These are phyloP conservation scores for Tylopilus sp. DNA, from an alignment of 768 basidiomycete species.

Conservation along the genomic window DNA sequence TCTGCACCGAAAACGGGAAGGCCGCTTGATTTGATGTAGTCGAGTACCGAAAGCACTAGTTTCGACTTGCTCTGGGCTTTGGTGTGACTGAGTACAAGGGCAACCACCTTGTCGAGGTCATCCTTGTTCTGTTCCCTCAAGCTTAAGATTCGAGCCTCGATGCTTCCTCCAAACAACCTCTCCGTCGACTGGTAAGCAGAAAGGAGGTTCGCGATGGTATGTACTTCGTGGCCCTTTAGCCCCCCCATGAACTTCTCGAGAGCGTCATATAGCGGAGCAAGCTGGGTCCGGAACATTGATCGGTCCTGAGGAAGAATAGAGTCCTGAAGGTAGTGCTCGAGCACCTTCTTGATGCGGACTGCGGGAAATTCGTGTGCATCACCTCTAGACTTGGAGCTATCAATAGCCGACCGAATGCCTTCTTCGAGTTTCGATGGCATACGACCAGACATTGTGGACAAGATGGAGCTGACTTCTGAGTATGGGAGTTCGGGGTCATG, in stretches of 20 bases:
- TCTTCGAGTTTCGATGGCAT: conserved; percentile 93
- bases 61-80: conserved; percentile 92
- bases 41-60: conserved; percentile 80
- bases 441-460: conserved; percentile 88
- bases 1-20: conserved; percentile 76
- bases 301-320: conserved; percentile 78
- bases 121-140: conserved; percentile 93
- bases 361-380: conserved; percentile 88
- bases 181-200: conserved; percentile 82
- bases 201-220: conserved; percentile 72
- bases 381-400: conserved; percentile 68
- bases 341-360: conserved; percentile 74
- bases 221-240: conserved; percentile 81
- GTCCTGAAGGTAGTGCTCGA: conserved; percentile 83
- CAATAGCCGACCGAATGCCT: conserved; percentile 72
- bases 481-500: conserved; percentile 86
- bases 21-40: conserved; percentile 82
- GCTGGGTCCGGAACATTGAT: conserved; percentile 70
- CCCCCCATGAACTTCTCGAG: conserved; percentile 80
- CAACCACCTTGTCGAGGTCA: conserved; percentile 82
- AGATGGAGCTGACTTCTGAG: conserved; percentile 76
- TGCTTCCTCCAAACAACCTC: conserved; percentile 89
- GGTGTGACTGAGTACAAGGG: conserved; percentile 90
- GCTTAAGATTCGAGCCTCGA: conserved; percentile 86
- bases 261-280: conserved; percentile 67